These are phyloP conservation scores for Chondrus crispus DNA, from an alignment of 23 red algal species.

Conservation along the genomic window DNA sequence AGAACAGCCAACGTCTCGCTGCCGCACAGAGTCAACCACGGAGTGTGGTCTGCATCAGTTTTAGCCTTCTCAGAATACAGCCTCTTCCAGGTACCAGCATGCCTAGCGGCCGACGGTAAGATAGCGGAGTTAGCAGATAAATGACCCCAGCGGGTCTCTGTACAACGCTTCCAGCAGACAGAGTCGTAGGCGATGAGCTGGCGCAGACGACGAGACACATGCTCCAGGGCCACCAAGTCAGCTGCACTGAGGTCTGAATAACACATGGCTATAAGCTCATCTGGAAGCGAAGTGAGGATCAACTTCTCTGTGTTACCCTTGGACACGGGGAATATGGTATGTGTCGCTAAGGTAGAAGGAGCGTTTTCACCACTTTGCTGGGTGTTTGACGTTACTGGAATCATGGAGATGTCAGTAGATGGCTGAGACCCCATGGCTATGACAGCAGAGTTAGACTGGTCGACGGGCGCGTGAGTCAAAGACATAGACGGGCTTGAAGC, in stretches of 20 bases:
- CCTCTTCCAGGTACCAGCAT: constrained; percentile 84
- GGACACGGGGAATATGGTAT: not conserved
- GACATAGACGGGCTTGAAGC: not conserved
- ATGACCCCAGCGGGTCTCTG: constrained; percentile 54
- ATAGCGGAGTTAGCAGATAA: constrained; percentile 66
- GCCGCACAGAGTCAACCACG: constrained; percentile 62
- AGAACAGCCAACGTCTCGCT: constrained; percentile 73
- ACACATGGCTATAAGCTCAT: constrained; percentile 78
- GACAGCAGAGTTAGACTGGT: not conserved
- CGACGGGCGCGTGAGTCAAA: not conserved
- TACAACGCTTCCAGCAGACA: constrained; percentile 59
- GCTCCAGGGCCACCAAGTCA: constrained; percentile 77
- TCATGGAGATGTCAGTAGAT: not conserved
- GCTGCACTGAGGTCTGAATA: constrained; percentile 57
- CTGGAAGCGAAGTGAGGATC: constrained; percentile 67
- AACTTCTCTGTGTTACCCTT: not conserved
- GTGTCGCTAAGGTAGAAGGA: not conserved
- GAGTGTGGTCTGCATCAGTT: constrained; percentile 36
- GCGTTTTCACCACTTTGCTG: not conserved
- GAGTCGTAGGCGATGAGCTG: constrained; percentile 68
- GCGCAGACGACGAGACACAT: constrained; percentile 64
- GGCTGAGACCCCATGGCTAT: not conserved
- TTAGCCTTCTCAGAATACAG: constrained; percentile 79
- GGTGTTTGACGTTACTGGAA: not conserved
- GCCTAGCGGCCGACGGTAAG: constrained; percentile 56